phyloP scores from a whole-genome alignment of 768 basidiomycete genomes.

The Tylopilus intermedius region DNA sequence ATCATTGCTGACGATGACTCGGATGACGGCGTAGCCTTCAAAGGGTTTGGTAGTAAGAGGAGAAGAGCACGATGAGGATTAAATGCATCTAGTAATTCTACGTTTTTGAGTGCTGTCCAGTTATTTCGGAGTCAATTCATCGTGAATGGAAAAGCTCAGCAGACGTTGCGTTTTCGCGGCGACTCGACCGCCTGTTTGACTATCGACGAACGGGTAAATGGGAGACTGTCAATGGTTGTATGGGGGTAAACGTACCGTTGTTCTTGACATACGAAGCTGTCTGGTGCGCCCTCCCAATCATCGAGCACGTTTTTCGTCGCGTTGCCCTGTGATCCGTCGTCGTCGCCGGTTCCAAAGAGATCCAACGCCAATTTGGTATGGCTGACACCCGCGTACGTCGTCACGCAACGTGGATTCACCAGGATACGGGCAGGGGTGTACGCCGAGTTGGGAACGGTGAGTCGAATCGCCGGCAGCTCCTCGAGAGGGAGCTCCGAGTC shows the following conservation, averaged over 20 bases:
- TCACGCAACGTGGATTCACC: constrained; percentile 94
- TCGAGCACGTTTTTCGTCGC: constrained; percentile 74
- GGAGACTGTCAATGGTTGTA: neutral
- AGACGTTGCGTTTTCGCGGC: constrained; percentile 86
- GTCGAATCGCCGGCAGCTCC: constrained; percentile 28
- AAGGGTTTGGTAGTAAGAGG: constrained; percentile 48
- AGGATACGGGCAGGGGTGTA: constrained; percentile 88
- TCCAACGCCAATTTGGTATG: constrained; percentile 95
- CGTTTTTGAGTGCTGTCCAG: neutral
- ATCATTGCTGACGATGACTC: constrained; percentile 60
- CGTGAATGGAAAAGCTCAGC: constrained; percentile 77
- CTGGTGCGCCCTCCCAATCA: constrained; percentile 95
- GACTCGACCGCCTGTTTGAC: constrained; percentile 83
- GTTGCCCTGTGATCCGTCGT: constrained; percentile 48
- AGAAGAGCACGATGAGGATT: constrained; percentile 8
- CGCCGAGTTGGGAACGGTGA: constrained; percentile 80
- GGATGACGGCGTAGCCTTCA: constrained; percentile 68
- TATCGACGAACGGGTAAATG: constrained; percentile 23
- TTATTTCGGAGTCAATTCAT: constrained; percentile 45
- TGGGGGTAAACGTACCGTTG: constrained; percentile 51
- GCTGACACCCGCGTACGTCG: constrained; percentile 95
- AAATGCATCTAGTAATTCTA: constrained; percentile 6
- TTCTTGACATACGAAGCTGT: constrained; percentile 98
- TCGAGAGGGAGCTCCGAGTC: constrained; percentile 44
- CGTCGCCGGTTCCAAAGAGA: constrained; percentile 77